A percentile compares a stretch with the other conserved stretches of the same genome.
These are phyloP conservation scores for Cladophialophora exuberans DNA, from an alignment of 2,329 filamentous ascomycete species.

Conservation along the genomic window DNA sequence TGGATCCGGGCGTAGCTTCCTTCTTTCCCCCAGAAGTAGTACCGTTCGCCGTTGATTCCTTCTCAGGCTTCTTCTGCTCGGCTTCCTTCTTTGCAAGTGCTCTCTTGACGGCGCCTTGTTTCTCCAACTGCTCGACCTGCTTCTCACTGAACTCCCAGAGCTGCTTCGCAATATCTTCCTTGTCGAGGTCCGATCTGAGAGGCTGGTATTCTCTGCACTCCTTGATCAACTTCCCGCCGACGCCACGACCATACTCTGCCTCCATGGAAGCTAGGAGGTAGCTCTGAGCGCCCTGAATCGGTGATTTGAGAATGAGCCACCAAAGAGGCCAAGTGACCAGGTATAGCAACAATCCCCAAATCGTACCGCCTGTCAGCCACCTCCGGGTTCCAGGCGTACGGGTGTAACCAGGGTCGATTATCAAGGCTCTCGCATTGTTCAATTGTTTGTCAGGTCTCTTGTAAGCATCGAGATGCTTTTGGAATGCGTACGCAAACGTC, in stretches of 20 bases:
- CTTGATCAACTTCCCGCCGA: conserved; percentile 77
- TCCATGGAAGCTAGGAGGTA: conserved; percentile 88
- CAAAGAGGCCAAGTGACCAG: conserved; percentile 75
- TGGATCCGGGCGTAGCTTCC: conserved; percentile 42
- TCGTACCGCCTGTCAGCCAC: conserved; percentile 82
- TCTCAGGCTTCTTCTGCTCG: conserved; percentile 34
- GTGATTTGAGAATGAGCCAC: conserved; percentile 87
- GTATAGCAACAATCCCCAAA: conserved; percentile 79
- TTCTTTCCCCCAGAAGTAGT: conserved; percentile 25
- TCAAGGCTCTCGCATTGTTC: conserved; percentile 78
- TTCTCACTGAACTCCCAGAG: conserved; percentile 89
- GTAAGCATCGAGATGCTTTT: conserved; percentile 87
- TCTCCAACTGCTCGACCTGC: conserved; percentile 80
- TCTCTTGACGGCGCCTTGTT: conserved; percentile 69
- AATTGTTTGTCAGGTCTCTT: conserved; percentile 81
- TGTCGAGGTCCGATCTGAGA: conserved; percentile 71
- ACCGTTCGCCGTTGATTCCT: conserved; percentile 26
- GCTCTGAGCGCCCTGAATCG: conserved; percentile 81
- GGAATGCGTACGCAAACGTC: conserved; percentile 85
- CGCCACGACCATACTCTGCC: conserved; percentile 63
- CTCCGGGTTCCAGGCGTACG: conserved; percentile 85
- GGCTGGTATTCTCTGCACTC: conserved; percentile 81
- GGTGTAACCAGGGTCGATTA: conserved; percentile 83
- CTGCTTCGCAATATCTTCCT: conserved; percentile 78
- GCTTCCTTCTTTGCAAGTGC: conserved; percentile 60